phyloP scores from a whole-genome alignment of 306 rosid species.

The barrel medic (Medicago truncatula) region MtrunA17r5.0-ANR NC_053045.1:2092501-2093000 shows the following conservation, averaged over 20 bases:
- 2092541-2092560: neutral
- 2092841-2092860: neutral
- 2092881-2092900: too few species aligned
- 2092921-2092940: neutral
- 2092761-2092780: neutral
- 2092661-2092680: neutral
- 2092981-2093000: neutral
- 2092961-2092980: neutral
- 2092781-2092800: neutral
- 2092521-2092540: neutral
- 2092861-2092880: neutral
- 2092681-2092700: neutral
- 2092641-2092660: constrained; percentile 6
- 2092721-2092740: constrained; percentile 15
- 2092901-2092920: neutral
- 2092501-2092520: neutral
- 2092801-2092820: too few species aligned
- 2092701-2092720: neutral
- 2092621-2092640: neutral
- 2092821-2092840: neutral
- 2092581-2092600: neutral
- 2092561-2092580: neutral
- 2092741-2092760: neutral
- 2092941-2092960: neutral
- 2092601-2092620: neutral